Conservation (phyloP, 331 rosid species). For the Malus hybrid region DNA sequence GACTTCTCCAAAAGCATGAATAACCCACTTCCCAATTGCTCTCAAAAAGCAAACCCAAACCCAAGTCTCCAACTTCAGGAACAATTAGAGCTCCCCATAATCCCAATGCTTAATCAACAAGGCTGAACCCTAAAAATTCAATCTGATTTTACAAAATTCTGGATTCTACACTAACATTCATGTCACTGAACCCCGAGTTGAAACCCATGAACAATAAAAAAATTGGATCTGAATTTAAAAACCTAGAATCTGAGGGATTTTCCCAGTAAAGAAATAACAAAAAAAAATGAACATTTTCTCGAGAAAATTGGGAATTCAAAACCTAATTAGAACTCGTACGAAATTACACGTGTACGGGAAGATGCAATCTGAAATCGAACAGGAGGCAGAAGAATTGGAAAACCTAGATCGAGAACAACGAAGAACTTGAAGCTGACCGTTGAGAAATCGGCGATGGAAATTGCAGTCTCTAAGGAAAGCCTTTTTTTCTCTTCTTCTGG, state of each 20-base stretch:
- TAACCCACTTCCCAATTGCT: conserved; percentile 25
- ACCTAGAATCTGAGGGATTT: conserved; percentile 2
- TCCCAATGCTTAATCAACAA: conserved; percentile 5
- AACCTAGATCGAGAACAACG: conserved; percentile 3
- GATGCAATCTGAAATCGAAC: neutral
- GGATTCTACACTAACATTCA: neutral
- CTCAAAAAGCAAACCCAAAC: conserved; percentile 12
- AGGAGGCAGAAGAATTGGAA: neutral
- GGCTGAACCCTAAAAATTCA: conserved; percentile 14
- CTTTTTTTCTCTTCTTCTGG: neutral
- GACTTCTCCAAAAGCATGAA: neutral
- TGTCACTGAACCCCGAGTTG: neutral
- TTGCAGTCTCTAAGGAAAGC: neutral
- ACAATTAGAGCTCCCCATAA: neutral
- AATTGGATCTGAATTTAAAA: conserved; percentile 40
- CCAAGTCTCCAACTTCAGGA: conserved; percentile 7
- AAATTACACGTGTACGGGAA: neutral
- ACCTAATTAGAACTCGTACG: neutral
- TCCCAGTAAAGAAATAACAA: neutral
- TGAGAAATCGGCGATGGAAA: neutral
- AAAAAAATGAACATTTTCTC: neutral
- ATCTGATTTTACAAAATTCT: conserved; percentile 4
- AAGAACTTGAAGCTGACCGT: neutral
- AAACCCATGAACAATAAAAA: conserved; percentile 8
- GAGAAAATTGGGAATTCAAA: neutral